A percentile compares a stretch with the other conserved stretches of the same genome.
phyloP scores from a whole-genome alignment of 2,329 filamentous ascomycete species.

The Colletotrichum kahawae region DNA sequence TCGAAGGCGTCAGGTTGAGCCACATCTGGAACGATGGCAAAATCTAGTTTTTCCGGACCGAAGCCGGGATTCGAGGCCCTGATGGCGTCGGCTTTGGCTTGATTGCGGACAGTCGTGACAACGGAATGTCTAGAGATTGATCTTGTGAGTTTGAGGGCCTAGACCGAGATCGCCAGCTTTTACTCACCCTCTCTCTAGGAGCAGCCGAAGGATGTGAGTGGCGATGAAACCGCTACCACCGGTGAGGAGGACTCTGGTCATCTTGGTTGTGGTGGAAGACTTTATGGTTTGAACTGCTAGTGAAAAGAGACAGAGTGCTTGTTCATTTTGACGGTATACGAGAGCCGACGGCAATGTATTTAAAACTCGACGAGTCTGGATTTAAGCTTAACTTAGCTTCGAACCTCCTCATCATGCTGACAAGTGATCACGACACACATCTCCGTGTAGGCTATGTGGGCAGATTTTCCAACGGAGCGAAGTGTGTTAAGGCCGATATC shows the following conservation, averaged over 20 bases:
- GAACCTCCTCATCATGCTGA: neutral
- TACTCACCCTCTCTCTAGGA: too few relatives aligned
- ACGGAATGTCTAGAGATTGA: constrained; percentile 31
- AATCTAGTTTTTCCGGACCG: constrained; percentile 40
- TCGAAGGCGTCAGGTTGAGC: constrained; percentile 76
- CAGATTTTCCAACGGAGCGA: too few relatives aligned
- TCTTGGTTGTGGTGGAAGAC: neutral
- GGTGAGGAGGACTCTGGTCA: neutral
- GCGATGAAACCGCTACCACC: neutral
- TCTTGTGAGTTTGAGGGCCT: too few relatives aligned
- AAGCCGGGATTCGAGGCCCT: constrained; percentile 49
- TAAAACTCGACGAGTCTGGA: neutral
- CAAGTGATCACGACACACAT: too few relatives aligned
- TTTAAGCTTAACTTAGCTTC: neutral
- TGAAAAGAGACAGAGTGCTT: rapidly evolving
- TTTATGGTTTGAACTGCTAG: neutral
- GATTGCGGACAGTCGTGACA: constrained; percentile 58
- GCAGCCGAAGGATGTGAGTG: neutral
- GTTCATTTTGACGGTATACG: neutral
- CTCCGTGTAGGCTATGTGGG: too few relatives aligned
- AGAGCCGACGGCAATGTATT: neutral
- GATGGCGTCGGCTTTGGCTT: constrained; percentile 57
- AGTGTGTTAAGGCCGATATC: too few relatives aligned
- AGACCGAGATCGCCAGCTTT: too few relatives aligned
- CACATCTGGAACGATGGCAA: constrained; percentile 76